Conservation (phyloP, 2,329 filamentous ascomycete genomes). For the Hymenoscyphus scutula region DNA sequence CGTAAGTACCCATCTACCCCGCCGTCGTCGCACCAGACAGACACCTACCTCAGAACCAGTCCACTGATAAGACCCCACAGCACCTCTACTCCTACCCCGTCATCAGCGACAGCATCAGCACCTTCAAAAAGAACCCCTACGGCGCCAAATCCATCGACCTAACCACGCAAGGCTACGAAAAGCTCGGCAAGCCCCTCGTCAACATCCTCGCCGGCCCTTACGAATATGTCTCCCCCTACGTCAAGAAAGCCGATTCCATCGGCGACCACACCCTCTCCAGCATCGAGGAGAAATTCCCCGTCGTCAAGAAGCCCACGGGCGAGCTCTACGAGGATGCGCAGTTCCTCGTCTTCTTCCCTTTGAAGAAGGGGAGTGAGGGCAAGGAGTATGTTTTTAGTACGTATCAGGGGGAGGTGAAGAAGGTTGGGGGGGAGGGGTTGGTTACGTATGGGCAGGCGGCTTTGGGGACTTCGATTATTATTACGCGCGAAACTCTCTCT, state of each 20-base stretch:
- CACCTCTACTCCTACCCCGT: conserved; percentile 84
- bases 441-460: conserved; percentile 69
- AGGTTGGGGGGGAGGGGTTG: conserved; percentile 60
- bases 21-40: background rate
- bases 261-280: conserved; percentile 68
- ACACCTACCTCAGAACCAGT: background rate
- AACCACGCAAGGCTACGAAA: conserved; percentile 18
- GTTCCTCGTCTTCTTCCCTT: conserved; percentile 59
- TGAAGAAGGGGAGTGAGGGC: conserved; percentile 59
- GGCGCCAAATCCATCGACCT: conserved; percentile 72
- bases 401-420: conserved; percentile 60
- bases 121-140: conserved; percentile 77
- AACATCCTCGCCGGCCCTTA: conserved; percentile 78
- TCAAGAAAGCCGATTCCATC: conserved; percentile 75
- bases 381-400: conserved; percentile 59
- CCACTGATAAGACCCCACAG: conserved; percentile 44
- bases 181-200: conserved; percentile 71
- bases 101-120: conserved; percentile 72
- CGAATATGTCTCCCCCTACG: conserved; percentile 79
- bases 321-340: conserved; percentile 66
- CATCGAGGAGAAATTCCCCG: conserved; percentile 69
- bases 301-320: conserved; percentile 71
- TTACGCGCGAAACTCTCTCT: conserved; percentile 62
- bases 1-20: conserved; percentile 39
- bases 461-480: conserved; percentile 63